Evolutionary conservation across 75 land plant species (phyloP), one percentile per base, ranked within the genome.

Genomic region (Sequoia sempervirens): DNA sequence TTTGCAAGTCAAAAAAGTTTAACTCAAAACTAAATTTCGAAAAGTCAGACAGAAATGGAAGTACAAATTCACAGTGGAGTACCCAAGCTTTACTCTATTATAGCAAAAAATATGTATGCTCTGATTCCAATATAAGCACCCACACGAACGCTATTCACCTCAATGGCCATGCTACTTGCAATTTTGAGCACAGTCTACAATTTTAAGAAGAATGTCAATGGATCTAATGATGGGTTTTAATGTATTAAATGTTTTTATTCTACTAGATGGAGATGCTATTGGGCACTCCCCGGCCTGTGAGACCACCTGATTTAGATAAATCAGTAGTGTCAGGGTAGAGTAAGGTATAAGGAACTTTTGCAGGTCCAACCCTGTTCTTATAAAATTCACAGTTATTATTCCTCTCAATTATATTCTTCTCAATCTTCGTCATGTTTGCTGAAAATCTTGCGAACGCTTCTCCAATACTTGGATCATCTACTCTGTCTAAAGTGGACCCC

Each of bases 221-320:
- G 52, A 9, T n/a, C n/a, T n/a, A n/a, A n/a, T n/a, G n/a, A 11
- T 1, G 54, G 15, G 54, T 52, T 52, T 11, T 52, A 7, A 52
- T 11, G 6, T 11, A 52, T 52, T 11, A 12, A 14, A 18, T 28
- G n/a, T 66, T 43, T 43, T 3, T 3, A 43, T 3, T 2, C 45
- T 43, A 28, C 46, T 58, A 83, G 30, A 93, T 90, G 80, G 94
- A 91, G 75, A 92, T 89, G 83, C 94, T 93, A 83, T 91, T 93
- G 7, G 94, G 93, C 32, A 93, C 84, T 17, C 94, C 94, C 43
- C 26, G 86, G 14, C 84, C 93, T 12, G 93, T 93, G 84, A 93
- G 85, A 17, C 94, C 94, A 36, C 83, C 83, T 11, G 17, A 7
- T 13, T n/a, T 28, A 1, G 83, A 82, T 58, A 82, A 10, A 38